Conservation (phyloP, 1,284 basidiomycete genomes). For the Ceratobasidium sp. region DNA sequence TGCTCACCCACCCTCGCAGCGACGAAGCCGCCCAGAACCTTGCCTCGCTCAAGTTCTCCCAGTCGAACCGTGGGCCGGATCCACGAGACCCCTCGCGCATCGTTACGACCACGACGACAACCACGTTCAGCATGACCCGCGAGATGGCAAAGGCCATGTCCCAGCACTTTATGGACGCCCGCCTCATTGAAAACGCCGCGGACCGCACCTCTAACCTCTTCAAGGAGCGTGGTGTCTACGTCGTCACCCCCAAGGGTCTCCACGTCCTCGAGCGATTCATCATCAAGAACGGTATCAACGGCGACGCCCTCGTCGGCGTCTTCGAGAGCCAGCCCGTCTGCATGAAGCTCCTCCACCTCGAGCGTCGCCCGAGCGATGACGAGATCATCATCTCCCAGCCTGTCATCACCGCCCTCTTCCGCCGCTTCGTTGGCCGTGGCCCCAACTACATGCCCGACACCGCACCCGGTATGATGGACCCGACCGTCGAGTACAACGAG, state of each 20-base stretch:
- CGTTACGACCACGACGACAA: constrained; percentile 98
- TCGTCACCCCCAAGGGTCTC: constrained; percentile 95
- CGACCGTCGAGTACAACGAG: constrained; percentile 78
- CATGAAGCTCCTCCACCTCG: constrained; percentile 96
- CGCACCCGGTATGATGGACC: constrained; percentile 58
- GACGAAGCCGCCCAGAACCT: constrained; percentile 96
- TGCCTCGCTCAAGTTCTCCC: constrained; percentile 96
- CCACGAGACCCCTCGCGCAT: constrained; percentile 96
- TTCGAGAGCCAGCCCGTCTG: constrained; percentile 95
- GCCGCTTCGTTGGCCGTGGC: constrained; percentile 86
- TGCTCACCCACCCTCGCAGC: constrained; percentile 56
- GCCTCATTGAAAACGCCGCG: constrained; percentile 94
- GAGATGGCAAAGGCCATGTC: constrained; percentile 99
- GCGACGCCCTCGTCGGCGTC: constrained; percentile 88
- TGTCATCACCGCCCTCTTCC: constrained; percentile 94
- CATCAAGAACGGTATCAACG: constrained; percentile 97
- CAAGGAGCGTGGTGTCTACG: constrained; percentile 97
- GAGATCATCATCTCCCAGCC: constrained; percentile 95
- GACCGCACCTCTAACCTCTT: constrained; percentile 87
- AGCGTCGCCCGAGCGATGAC: constrained; percentile 90
- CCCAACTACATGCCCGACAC: constrained; percentile 71
- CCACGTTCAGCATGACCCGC: constrained; percentile 98
- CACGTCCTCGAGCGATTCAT: constrained; percentile 99
- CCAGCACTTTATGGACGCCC: constrained; percentile 99
- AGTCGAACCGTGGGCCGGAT: constrained; percentile 97